phyloP scores from a whole-genome alignment of 768 basidiomycete species.

The Boletus vermiculosoides region DNA sequence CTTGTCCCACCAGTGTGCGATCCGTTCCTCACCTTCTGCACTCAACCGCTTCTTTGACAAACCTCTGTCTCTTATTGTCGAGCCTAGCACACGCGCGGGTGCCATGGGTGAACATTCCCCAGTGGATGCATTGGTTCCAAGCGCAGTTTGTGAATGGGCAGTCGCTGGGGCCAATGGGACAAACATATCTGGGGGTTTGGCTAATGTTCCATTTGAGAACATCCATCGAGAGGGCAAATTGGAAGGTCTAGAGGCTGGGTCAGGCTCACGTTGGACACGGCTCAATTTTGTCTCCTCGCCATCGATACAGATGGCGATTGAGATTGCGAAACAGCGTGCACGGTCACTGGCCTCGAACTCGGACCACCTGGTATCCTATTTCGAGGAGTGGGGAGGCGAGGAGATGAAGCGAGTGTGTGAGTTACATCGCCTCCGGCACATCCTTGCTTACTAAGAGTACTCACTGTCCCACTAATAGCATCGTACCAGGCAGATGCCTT shows the following conservation, averaged over 20 bases:
- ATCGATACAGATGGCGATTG: constrained; percentile 53
- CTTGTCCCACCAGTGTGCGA: constrained; percentile 73
- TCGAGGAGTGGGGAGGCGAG: constrained; percentile 75
- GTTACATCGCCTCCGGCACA: constrained; percentile 23
- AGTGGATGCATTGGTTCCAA: constrained; percentile 87
- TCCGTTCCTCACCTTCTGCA: constrained; percentile 63
- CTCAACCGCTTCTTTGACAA: constrained; percentile 93
- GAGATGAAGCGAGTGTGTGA: constrained; percentile 80
- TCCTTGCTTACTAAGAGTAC: background rate
- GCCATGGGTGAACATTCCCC: constrained; percentile 90
- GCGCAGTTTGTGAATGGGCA: constrained; percentile 81
- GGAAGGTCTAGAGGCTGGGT: constrained; percentile 9
- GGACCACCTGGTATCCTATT: constrained; percentile 82
- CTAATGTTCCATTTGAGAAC: constrained; percentile 28
- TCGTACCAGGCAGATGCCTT: constrained; percentile 74
- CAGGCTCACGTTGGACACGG: constrained; percentile 48
- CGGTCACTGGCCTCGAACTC: constrained; percentile 66
- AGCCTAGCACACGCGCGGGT: constrained; percentile 80
- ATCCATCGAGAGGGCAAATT: background rate
- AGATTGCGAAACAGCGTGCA: constrained; percentile 56
- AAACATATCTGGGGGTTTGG: constrained; percentile 50
- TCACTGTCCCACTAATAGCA: constrained; percentile 33
- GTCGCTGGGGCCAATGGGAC: constrained; percentile 38
- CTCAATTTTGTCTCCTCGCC: constrained; percentile 77
- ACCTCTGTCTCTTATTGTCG: constrained; percentile 75